A percentile compares a stretch with the other conserved stretches of the same genome.
These are phyloP conservation scores for Crithidia brevicula DNA, from an alignment of 208 protist species.

Conservation along the genomic window DNA sequence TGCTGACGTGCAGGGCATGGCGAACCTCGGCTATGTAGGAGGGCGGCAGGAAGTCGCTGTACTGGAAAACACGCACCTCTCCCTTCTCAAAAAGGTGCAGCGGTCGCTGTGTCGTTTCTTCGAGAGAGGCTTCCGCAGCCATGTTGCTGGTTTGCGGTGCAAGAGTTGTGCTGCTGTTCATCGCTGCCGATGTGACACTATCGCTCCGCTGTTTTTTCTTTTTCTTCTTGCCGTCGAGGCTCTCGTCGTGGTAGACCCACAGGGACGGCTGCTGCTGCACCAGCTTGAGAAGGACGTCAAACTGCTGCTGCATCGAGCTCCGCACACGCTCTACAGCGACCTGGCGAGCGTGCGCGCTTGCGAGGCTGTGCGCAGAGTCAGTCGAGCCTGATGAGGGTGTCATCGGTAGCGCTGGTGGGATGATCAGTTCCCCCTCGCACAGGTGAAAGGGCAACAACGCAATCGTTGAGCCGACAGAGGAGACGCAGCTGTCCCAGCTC, in stretches of 20 bases:
- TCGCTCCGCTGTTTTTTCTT: background rate
- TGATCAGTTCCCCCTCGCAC: conserved; percentile 64
- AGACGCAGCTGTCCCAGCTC: conserved; percentile 60
- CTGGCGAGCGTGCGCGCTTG: background rate
- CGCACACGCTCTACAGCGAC: conserved; percentile 27
- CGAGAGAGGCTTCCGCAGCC: background rate
- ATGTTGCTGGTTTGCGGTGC: too few species aligned
- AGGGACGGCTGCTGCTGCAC: conserved; percentile 42
- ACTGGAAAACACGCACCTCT: conserved; percentile 59
- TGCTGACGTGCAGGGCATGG: conserved; percentile 46
- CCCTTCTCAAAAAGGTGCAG: conserved; percentile 39
- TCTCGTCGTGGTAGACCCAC: conserved; percentile 33
- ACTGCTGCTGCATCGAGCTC: conserved; percentile 43
- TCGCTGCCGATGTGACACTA: background rate
- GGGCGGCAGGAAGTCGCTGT: conserved; percentile 56
- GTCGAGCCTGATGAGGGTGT: background rate
- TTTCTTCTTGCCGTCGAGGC: background rate
- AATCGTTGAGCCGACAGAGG: conserved; percentile 3
- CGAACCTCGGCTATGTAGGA: conserved; percentile 37
- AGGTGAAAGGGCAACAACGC: conserved; percentile 70
- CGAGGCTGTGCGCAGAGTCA: background rate
- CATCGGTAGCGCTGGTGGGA: conserved; percentile 27
- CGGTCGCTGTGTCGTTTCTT: conserved; percentile 25
- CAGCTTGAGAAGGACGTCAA: conserved; percentile 34
- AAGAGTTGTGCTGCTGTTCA: too few species aligned